phyloP scores from a whole-genome alignment of 2,329 filamentous ascomycete genomes.

The Moelleriella libera region DNA sequence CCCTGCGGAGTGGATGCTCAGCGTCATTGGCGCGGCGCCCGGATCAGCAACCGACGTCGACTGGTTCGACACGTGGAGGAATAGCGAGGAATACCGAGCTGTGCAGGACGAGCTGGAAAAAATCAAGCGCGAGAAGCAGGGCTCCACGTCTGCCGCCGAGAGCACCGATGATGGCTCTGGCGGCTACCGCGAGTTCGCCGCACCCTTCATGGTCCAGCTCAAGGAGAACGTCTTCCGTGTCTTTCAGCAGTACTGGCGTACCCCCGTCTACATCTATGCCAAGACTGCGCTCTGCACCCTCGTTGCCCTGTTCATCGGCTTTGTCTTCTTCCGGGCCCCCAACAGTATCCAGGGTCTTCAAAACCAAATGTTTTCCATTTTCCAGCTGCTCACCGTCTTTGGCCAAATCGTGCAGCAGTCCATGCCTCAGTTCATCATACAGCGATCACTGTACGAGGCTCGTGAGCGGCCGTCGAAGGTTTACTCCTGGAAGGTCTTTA shows the following conservation, averaged over 20 bases:
- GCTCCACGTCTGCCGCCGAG: constrained; percentile 6
- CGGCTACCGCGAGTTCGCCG: constrained; percentile 64
- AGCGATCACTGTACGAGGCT: constrained; percentile 70
- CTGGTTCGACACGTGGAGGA: constrained; percentile 50
- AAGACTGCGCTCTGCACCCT: constrained; percentile 56
- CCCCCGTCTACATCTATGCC: constrained; percentile 76
- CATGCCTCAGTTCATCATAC: constrained; percentile 76
- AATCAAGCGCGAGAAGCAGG: constrained; percentile 35
- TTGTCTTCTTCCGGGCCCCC: constrained; percentile 61
- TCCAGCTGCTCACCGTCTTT: constrained; percentile 73
- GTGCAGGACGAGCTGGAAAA: constrained; percentile 44
- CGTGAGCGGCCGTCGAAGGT: constrained; percentile 74
- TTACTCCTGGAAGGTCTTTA: constrained; percentile 76
- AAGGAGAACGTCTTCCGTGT: constrained; percentile 56
- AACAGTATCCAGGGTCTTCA: constrained; percentile 66
- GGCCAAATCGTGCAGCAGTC: constrained; percentile 66
- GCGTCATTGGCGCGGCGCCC: constrained; percentile 48
- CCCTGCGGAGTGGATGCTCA: constrained; percentile 70
- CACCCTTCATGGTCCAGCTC: constrained; percentile 56
- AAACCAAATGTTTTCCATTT: constrained; percentile 77
- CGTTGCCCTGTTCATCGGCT: constrained; percentile 63
- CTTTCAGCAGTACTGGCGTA: constrained; percentile 88
- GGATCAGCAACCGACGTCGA: constrained; percentile 49
- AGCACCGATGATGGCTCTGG: constrained; percentile 20
- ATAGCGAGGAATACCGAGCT: constrained; percentile 37